These are phyloP conservation scores for Suillus ampliporus DNA, from an alignment of 768 basidiomycete genomes.

Conservation along the genomic window DNA sequence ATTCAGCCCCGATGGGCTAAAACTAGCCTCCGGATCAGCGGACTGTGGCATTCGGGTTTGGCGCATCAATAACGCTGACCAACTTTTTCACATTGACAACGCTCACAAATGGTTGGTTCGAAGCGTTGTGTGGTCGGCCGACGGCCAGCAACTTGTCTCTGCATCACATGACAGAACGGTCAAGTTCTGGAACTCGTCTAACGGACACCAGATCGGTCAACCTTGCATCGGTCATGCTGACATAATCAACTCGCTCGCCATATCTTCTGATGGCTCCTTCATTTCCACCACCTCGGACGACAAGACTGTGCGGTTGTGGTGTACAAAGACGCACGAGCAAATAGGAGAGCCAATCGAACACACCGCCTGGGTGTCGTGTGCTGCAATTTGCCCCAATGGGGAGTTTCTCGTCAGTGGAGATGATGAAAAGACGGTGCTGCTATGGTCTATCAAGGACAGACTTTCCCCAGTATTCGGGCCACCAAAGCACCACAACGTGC, in stretches of 20 bases:
- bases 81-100: slow-evolving; percentile 20
- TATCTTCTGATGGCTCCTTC: slow-evolving; percentile 35
- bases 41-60: slow-evolving; percentile 28
- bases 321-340: slow-evolving; percentile 26
- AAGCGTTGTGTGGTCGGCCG: slow-evolving; percentile 36
- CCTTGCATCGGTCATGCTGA: slow-evolving; percentile 35
- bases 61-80: slow-evolving; percentile 18
- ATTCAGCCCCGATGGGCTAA: slow-evolving; percentile 25
- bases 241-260: slow-evolving; percentile 36
- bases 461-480: too few species aligned
- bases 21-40: slow-evolving; percentile 18
- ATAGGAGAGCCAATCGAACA: too few species aligned
- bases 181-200: slow-evolving; percentile 36
- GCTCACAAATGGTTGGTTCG: slow-evolving; percentile 35
- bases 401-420: too few species aligned
- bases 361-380: too few species aligned
- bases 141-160: slow-evolving; percentile 34
- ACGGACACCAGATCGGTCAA: slow-evolving; percentile 34
- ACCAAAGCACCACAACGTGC: too few species aligned
- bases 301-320: slow-evolving; percentile 36
- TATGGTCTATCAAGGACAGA: too few species aligned
- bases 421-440: too few species aligned
- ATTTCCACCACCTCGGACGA: slow-evolving; percentile 37
- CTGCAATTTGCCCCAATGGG: too few species aligned
- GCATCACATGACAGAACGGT: slow-evolving; percentile 37